Conservation (phyloP, 495 filamentous ascomycete genomes). For the Penicillium flavigenum region DNA sequence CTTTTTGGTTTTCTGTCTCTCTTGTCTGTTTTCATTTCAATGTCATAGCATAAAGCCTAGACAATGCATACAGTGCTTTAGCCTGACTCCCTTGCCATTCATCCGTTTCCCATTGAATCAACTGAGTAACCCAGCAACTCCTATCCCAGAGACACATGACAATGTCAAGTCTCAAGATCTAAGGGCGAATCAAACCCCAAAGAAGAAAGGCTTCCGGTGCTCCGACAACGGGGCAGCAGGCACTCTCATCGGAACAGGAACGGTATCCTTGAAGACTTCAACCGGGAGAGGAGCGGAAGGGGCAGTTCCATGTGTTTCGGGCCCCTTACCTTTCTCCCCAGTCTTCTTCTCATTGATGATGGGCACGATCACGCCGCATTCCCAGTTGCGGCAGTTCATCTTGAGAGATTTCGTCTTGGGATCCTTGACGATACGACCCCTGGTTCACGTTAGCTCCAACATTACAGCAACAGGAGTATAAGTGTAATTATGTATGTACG, state of each 20-base stretch:
- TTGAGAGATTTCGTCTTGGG: constrained; percentile 61
- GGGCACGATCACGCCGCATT: constrained; percentile 83
- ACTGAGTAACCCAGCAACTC: not conserved
- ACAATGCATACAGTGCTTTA: not conserved
- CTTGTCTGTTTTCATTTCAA: not conserved
- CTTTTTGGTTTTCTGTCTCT: not conserved
- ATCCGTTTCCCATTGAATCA: not conserved
- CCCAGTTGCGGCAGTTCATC: constrained; percentile 90
- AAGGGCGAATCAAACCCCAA: constrained; percentile 1
- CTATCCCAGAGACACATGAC: not conserved
- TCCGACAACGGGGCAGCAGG: constrained; percentile 53
- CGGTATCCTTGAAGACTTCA: constrained; percentile 50
- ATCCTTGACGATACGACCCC: constrained; percentile 73
- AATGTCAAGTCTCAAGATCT: not conserved
- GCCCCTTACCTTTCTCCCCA: not conserved
- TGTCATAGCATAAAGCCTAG: not conserved
- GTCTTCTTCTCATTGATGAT: constrained; percentile 20
- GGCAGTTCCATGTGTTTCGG: not conserved
- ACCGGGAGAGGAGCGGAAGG: not conserved
- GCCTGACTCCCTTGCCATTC: not conserved
- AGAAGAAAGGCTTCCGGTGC: constrained; percentile 59
- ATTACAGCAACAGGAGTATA: not conserved
- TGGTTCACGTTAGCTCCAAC: constrained; percentile 20
- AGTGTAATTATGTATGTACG: constrained; percentile 25
- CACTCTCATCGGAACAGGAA: constrained; percentile 72